Percentiles rank a stretch among this genome's conserved stretches.
These are phyloP conservation scores for Periglandula ipomoeae DNA, from an alignment of 2,329 filamentous ascomycete genomes.

Conservation along the genomic window DNA sequence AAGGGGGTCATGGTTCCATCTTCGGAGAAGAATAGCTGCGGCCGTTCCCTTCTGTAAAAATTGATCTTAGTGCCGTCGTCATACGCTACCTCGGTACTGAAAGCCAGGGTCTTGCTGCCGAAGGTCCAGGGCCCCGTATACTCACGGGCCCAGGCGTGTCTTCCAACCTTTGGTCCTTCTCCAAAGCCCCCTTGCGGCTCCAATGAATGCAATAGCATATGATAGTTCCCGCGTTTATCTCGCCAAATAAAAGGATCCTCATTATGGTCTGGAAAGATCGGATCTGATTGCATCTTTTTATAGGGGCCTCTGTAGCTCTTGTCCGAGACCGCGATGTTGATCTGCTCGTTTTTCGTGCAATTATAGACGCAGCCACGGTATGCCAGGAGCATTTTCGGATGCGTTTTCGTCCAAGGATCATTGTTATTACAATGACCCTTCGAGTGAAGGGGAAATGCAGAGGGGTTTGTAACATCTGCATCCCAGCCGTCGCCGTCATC, in stretches of 20 bases:
- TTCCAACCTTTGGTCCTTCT: constrained; percentile 10
- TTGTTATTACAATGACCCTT: background rate
- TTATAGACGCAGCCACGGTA: constrained; percentile 14
- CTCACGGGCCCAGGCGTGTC: constrained; percentile 19
- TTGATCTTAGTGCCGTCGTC: constrained; percentile 29
- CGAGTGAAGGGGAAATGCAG: constrained; percentile 25
- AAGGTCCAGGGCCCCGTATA: constrained; percentile 22
- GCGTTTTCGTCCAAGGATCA: too few species aligned
- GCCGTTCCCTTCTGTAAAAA: constrained; percentile 35
- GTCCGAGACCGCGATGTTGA: constrained; percentile 13
- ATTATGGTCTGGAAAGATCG: constrained; percentile 11
- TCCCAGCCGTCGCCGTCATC: constrained; percentile 12
- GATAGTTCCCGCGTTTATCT: constrained; percentile 22
- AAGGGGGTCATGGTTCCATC: background rate
- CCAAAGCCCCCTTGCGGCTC: constrained; percentile 18
- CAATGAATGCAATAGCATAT: constrained; percentile 23
- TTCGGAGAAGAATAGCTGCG: constrained; percentile 21
- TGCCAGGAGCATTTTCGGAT: constrained; percentile 9
- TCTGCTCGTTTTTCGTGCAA: constrained; percentile 10
- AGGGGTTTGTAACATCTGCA: constrained; percentile 31
- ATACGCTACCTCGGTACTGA: constrained; percentile 19
- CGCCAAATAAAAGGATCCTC: constrained; percentile 26
- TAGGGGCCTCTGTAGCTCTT: constrained; percentile 10
- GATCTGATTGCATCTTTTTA: constrained; percentile 10
- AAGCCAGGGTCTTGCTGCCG: constrained; percentile 17